These are phyloP conservation scores for Chlamydomonas eustigma DNA, from an alignment of 139 green algal species.

Conservation along the genomic window DNA sequence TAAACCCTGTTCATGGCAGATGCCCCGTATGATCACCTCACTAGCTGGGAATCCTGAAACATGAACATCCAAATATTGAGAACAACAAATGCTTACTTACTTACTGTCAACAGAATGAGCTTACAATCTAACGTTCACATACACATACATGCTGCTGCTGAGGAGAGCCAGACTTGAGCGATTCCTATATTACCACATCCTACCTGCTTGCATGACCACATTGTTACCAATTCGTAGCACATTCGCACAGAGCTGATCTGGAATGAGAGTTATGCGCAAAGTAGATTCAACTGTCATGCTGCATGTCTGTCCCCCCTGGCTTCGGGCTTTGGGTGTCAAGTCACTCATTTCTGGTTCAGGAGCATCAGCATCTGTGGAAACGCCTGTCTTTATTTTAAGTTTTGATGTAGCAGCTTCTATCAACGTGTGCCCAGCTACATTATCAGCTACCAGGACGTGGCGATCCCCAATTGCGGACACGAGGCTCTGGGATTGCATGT, in stretches of 20 bases:
- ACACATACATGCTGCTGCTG: background rate
- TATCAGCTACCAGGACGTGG: constrained; percentile 10
- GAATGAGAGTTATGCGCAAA: constrained; percentile 2
- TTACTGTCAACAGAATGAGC: background rate
- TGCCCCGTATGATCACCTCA: constrained; percentile 14
- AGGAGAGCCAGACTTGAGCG: background rate
- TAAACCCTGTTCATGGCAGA: constrained; percentile 13
- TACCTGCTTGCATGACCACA: constrained; percentile 29
- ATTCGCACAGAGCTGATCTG: constrained; percentile 11
- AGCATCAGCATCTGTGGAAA: no score
- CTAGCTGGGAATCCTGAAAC: background rate
- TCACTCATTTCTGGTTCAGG: no score
- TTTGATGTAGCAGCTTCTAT: background rate
- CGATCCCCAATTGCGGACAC: background rate
- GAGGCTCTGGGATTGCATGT: no score
- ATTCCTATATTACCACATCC: background rate
- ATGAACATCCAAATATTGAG: background rate
- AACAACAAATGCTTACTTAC: background rate
- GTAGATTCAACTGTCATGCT: no score
- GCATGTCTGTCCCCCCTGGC: no score
- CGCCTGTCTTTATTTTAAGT: no score
- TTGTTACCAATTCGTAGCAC: constrained; percentile 21
- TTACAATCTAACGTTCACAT: background rate
- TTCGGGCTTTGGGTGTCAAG: no score
- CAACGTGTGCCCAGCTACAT: constrained; percentile 3